A percentile compares a stretch with the other conserved stretches of the same genome.
phyloP scores from a whole-genome alignment of 2,329 filamentous ascomycete genomes.

The Trichoderma pleuroti region DNA sequence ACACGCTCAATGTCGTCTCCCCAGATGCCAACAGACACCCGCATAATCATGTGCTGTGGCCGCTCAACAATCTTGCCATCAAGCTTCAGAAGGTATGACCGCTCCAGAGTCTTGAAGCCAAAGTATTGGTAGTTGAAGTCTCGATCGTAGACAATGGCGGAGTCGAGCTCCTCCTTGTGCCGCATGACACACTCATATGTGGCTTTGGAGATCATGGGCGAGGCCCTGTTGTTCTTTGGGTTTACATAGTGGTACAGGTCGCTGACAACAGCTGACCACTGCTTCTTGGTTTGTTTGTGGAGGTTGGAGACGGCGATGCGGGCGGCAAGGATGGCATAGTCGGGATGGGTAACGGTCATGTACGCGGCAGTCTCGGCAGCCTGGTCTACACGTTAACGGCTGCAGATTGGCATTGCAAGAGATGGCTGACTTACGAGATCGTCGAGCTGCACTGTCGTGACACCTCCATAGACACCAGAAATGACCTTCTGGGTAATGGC shows the following conservation, averaged over 20 bases:
- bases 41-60: conserved; percentile 99
- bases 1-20: conserved; percentile 91
- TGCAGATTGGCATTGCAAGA: neutral
- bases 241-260: conserved; percentile 97
- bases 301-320: conserved; percentile 99
- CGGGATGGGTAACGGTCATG: conserved; percentile 99
- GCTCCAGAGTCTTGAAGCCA: conserved; percentile 98
- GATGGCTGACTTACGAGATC: conserved; percentile 69
- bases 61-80: conserved; percentile 95
- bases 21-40: conserved; percentile 95
- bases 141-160: conserved; percentile 96
- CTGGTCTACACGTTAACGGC: conserved; percentile 44
- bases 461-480: conserved; percentile 96
- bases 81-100: conserved; percentile 93
- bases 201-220: conserved; percentile 91
- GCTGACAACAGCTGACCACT: conserved; percentile 91
- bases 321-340: conserved; percentile 97
- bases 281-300: conserved; percentile 99
- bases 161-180: conserved; percentile 96
- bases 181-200: conserved; percentile 93
- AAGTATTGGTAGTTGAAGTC: conserved; percentile 99
- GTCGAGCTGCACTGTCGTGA: conserved; percentile 93
- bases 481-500: conserved; percentile 99
- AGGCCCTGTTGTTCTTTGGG: conserved; percentile 77
- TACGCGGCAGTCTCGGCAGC: conserved; percentile 98